Evolutionary conservation across 2,329 filamentous ascomycete species (phyloP).

Genomic region (Phyllosticta citriasiana): DNA sequence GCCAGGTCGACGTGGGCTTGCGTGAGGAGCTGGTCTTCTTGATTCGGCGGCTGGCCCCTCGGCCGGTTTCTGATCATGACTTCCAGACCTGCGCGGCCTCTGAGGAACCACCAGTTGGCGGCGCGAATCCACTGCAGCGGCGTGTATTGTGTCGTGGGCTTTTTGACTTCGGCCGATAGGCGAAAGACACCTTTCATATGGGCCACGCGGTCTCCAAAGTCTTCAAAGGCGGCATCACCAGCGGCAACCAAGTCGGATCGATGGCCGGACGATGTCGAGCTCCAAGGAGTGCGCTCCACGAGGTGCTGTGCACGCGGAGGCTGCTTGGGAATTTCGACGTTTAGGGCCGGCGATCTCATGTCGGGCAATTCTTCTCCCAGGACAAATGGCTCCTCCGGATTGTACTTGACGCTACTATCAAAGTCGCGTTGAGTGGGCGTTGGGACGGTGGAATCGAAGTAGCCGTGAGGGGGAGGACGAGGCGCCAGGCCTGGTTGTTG

Average conservation of each 20-base stretch:
- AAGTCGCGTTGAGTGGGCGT: constrained; percentile 10
- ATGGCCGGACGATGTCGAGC: constrained; percentile 6
- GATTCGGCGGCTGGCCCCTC: constrained; percentile 27
- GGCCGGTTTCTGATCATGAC: constrained; percentile 56
- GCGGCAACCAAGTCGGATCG: constrained; percentile 4
- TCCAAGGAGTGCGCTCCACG: constrained; percentile 3
- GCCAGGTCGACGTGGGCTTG: constrained; percentile 80
- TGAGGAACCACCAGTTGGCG: constrained; percentile 82
- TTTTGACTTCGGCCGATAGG: constrained; percentile 64
- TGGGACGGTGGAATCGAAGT: not conserved
- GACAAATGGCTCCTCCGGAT: not conserved
- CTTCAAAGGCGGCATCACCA: constrained; percentile 44
- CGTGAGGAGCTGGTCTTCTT: constrained; percentile 42
- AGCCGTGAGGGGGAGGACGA: constrained; percentile 6
- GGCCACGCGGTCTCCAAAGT: constrained; percentile 60
- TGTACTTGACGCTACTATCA: not conserved
- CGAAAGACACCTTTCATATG: constrained; percentile 69
- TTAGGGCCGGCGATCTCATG: constrained; percentile 8
- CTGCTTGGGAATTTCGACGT: constrained; percentile 10
- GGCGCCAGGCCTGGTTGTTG: constrained; percentile 4
- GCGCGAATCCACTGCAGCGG: constrained; percentile 61
- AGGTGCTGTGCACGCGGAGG: constrained; percentile 3
- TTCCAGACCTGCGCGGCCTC: constrained; percentile 68
- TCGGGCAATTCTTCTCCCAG: not conserved
- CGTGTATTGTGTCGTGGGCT: constrained; percentile 53